phyloP scores from a whole-genome alignment of 2,329 filamentous ascomycete species.

The Truncatella angustata region DNA sequence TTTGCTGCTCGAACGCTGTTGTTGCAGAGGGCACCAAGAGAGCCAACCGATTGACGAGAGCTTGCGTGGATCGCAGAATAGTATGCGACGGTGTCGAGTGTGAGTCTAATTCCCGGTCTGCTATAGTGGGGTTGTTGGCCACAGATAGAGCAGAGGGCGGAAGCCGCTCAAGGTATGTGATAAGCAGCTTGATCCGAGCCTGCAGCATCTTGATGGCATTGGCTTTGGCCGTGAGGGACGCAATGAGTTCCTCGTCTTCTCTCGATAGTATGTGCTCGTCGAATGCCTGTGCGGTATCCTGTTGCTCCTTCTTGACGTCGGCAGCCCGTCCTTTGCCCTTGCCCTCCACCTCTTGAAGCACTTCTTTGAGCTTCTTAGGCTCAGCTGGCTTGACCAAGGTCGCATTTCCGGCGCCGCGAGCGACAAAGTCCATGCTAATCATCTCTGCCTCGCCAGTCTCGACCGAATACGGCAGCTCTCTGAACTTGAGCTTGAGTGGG shows the following conservation, averaged over 20 bases:
- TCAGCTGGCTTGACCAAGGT: conserved; percentile 49
- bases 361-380: conserved; percentile 39
- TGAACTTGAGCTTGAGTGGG: conserved; percentile 67
- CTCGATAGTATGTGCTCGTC: conserved; percentile 49
- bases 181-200: conserved; percentile 69
- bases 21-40: conserved; percentile 73
- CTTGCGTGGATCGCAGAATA: conserved; percentile 84
- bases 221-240: conserved; percentile 75
- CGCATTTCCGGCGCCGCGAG: conserved; percentile 79
- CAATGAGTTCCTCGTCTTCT: conserved; percentile 61
- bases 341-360: conserved; percentile 41
- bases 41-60: conserved; percentile 78
- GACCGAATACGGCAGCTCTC: conserved; percentile 79
- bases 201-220: conserved; percentile 95
- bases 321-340: conserved; percentile 51
- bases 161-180: conserved; percentile 72
- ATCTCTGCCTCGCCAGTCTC: conserved; percentile 96
- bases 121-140: conserved; percentile 27
- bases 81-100: conserved; percentile 57
- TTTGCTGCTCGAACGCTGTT: conserved; percentile 65
- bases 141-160: conserved; percentile 63
- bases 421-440: conserved; percentile 94
- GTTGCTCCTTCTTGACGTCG: conserved; percentile 25
- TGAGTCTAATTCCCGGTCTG: conserved; percentile 30
- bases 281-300: conserved; percentile 27